Conservation (phyloP, 2,329 filamentous ascomycete genomes). For the Fusarium oxysporum region DNA sequence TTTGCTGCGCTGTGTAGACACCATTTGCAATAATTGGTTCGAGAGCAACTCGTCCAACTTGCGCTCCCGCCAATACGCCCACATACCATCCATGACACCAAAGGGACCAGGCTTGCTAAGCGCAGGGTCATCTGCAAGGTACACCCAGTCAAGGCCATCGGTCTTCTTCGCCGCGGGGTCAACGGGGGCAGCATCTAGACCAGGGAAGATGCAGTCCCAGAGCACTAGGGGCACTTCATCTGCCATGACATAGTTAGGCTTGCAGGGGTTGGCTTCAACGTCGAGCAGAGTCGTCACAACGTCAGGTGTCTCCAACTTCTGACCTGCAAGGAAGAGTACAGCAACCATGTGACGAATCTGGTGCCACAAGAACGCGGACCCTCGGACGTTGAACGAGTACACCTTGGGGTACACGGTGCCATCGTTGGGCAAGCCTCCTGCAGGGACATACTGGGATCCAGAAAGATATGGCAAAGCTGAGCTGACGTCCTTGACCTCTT, state of each 20-base stretch:
- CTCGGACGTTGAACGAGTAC: conserved; percentile 89
- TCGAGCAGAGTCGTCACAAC: conserved; percentile 83
- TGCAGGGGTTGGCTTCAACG: conserved; percentile 74
- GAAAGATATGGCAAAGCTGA: conserved; percentile 68
- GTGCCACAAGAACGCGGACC: conserved; percentile 96
- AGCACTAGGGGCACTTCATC: conserved; percentile 90
- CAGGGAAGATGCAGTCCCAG: conserved; percentile 94
- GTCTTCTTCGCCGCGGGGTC: conserved; percentile 44
- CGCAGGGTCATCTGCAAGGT: conserved; percentile 74
- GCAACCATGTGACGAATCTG: conserved; percentile 96
- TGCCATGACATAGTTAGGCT: conserved; percentile 91
- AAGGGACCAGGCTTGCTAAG: conserved; percentile 71
- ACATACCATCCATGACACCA: conserved; percentile 79
- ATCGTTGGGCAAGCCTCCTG: conserved; percentile 7
- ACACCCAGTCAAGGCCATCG: conserved; percentile 81
- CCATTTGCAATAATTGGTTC: conserved; percentile 75
- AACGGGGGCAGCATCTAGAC: conserved; percentile 51
- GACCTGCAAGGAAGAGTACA: conserved; percentile 90
- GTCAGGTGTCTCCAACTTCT: conserved; percentile 82
- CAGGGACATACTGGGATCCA: conserved; percentile 51
- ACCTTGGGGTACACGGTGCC: conserved; percentile 67
- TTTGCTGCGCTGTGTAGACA: conserved; percentile 55
- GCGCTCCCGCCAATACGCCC: conserved; percentile 82
- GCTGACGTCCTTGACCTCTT: conserved; percentile 69
- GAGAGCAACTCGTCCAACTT: conserved; percentile 94